A percentile compares a stretch with the other conserved stretches of the same genome.
phyloP scores from a whole-genome alignment of 1,139 yeast genomes.

The Nematodospora anomalae region DNA sequence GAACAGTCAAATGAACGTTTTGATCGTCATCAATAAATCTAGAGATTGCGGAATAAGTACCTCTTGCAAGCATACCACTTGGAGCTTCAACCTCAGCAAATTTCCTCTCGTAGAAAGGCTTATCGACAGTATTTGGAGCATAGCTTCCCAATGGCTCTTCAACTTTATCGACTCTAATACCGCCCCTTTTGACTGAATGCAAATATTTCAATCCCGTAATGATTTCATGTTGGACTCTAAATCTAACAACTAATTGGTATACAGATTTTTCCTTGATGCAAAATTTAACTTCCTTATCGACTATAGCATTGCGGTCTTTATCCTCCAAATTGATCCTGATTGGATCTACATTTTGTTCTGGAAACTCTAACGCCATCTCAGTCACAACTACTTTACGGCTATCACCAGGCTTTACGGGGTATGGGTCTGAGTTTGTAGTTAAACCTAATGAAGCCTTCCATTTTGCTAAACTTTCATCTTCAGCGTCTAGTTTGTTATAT shows the following conservation, averaged over 20 bases:
- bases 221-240: conserved; percentile 87
- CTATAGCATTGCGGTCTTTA: conserved; percentile 45
- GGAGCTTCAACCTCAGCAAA: conserved; percentile 93
- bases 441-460: conserved; percentile 93
- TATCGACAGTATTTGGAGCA: conserved; percentile 84
- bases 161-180: conserved; percentile 80
- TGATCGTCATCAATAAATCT: conserved; percentile 89
- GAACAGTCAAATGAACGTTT: conserved; percentile 67
- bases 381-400: conserved; percentile 74
- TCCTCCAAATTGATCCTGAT: conserved; percentile 66
- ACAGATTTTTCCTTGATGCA: conserved; percentile 76
- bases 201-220: conserved; percentile 87
- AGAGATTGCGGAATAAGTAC: conserved; percentile 76
- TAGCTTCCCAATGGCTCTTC: conserved; percentile 90
- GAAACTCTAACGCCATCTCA: conserved; percentile 70
- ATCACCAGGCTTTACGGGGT: conserved; percentile 72
- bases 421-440: conserved; percentile 49
- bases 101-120: conserved; percentile 75
- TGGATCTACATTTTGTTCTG: conserved; percentile 54
- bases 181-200: conserved; percentile 83
- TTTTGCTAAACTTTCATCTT: conserved; percentile 85
- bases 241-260: conserved; percentile 71
- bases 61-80: conserved; percentile 84
- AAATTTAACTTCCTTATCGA: conserved; percentile 57
- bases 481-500: conserved; percentile 80